Conservation (phyloP, 495 filamentous ascomycete species). For the Penicillium fimorum region DNA sequence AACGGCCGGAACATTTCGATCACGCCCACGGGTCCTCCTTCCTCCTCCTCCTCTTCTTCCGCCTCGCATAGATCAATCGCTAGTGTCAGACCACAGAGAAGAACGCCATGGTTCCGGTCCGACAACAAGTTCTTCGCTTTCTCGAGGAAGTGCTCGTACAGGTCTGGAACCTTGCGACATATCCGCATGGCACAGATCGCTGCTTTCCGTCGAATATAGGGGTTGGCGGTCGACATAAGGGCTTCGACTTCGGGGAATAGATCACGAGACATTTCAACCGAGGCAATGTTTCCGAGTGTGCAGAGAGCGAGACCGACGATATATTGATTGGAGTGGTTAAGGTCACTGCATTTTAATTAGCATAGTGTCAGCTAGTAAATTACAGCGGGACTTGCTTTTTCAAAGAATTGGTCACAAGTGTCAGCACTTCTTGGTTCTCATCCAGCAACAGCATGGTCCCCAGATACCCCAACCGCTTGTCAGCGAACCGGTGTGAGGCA, state of each 20-base stretch:
- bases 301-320: constrained; percentile 95
- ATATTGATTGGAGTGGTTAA: constrained; percentile 97
- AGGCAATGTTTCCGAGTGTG: constrained; percentile 95
- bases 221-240: constrained; percentile 86
- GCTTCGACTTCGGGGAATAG: constrained; percentile 92
- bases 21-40: constrained; percentile 79
- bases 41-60: constrained; percentile 84
- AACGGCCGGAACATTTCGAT: constrained; percentile 88
- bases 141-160: constrained; percentile 95
- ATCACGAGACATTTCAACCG: constrained; percentile 97
- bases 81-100: constrained; percentile 88
- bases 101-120: constrained; percentile 90
- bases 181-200: constrained; percentile 99
- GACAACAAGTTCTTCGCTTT: constrained; percentile 86
- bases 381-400: constrained; percentile 67
- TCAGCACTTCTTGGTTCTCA: constrained; percentile 97
- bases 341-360: constrained; percentile 60
- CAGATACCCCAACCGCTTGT: constrained; percentile 94
- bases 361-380: background rate
- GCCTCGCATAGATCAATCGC: constrained; percentile 92
- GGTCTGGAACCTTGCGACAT: constrained; percentile 93
- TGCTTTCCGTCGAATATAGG: constrained; percentile 94
- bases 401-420: constrained; percentile 93
- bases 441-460: constrained; percentile 95
- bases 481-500: constrained; percentile 94